Conservation (phyloP, 176 grass and related monocot species). For the Guadua angustifolia region DNA sequence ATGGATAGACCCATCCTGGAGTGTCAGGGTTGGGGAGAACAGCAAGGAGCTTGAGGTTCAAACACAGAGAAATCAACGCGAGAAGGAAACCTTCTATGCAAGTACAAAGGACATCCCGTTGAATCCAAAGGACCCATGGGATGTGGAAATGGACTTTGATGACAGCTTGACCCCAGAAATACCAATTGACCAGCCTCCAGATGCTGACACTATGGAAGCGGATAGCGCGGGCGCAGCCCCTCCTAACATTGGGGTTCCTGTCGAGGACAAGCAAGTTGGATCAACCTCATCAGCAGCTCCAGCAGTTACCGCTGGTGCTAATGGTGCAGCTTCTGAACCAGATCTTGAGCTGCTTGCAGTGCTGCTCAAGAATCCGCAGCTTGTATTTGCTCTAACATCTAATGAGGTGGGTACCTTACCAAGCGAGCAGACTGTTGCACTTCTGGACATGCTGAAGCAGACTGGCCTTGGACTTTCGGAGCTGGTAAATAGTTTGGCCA, state of each 20-base stretch:
- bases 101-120: slow-evolving; percentile 60
- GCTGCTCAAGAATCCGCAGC: slow-evolving; percentile 88
- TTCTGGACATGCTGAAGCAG: slow-evolving; percentile 88
- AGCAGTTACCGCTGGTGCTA: slow-evolving; percentile 36
- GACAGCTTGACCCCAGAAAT: slow-evolving; percentile 89
- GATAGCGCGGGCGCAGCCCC: slow-evolving; percentile 15
- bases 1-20: slow-evolving; percentile 68
- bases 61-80: slow-evolving; percentile 73
- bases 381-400: slow-evolving; percentile 91
- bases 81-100: slow-evolving; percentile 74
- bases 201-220: slow-evolving; percentile 56
- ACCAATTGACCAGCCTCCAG: slow-evolving; percentile 76
- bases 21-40: slow-evolving; percentile 65
- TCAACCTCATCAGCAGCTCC: slow-evolving; percentile 45
- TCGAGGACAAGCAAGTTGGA: slow-evolving; percentile 38
- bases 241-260: slow-evolving; percentile 18
- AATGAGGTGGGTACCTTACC: slow-evolving; percentile 51
- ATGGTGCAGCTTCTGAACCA: slow-evolving; percentile 42
- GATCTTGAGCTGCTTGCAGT: slow-evolving; percentile 92
- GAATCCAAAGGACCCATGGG: slow-evolving; percentile 91
- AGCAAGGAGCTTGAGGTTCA: slow-evolving; percentile 91
- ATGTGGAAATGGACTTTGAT: slow-evolving; percentile 88
- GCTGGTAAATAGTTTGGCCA: slow-evolving; percentile 53
- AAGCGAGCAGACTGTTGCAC: slow-evolving; percentile 68
- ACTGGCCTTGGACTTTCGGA: slow-evolving; percentile 70